These are phyloP conservation scores for Thymus mandschuricus DNA, from an alignment of 257 asterid genomes.

Conservation along the genomic window DNA sequence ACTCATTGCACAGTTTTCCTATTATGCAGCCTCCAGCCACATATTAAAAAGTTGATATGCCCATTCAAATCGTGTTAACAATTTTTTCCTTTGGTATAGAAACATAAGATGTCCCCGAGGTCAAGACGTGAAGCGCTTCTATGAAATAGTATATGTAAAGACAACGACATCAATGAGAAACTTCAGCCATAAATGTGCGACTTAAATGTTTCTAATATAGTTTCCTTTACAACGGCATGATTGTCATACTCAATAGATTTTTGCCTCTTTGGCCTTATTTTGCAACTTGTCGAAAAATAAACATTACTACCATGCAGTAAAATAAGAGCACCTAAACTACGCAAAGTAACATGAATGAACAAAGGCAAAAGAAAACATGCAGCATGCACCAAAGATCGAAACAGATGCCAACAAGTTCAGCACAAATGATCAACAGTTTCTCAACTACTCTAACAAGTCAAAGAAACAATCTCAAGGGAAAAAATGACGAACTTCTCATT, in stretches of 20 bases:
- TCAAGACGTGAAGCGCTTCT: constrained; percentile 9
- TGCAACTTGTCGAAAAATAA: constrained; percentile 13
- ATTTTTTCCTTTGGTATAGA: not conserved
- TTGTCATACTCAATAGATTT: not conserved
- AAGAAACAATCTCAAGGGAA: not conserved
- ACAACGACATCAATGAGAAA: not conserved
- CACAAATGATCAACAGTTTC: constrained; percentile 9
- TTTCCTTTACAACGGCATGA: not conserved
- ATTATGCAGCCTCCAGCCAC: constrained; percentile 16
- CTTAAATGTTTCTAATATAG: not conserved
- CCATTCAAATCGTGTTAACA: not conserved
- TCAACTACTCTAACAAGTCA: constrained; percentile 12
- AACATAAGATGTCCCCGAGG: not conserved
- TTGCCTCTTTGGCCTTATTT: constrained; percentile 12
- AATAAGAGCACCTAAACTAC: not conserved
- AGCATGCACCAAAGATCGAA: not conserved
- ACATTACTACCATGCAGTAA: not conserved
- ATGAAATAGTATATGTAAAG: not conserved
- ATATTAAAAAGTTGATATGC: constrained; percentile 15
- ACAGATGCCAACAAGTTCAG: constrained; percentile 4
- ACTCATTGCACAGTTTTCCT: constrained; percentile 8
- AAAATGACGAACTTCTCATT: constrained; percentile 6
- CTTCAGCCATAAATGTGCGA: constrained; percentile 2
- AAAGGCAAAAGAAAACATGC: not conserved
- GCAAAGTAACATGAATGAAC: not conserved